Conservation (phyloP, 345 rosid genomes). For the Anacardium occidentale region DNA sequence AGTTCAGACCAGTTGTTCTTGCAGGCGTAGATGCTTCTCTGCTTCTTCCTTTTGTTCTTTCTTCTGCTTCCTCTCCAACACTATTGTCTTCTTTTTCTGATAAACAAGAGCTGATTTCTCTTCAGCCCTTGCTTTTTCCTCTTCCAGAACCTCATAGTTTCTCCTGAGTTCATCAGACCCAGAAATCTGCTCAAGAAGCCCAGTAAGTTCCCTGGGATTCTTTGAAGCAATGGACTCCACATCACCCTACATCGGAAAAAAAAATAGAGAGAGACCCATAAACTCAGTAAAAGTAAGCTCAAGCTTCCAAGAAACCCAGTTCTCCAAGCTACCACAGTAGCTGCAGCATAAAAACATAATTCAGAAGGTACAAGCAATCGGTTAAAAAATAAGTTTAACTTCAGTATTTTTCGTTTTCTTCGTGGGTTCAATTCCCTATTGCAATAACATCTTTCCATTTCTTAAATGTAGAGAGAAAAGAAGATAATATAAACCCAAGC, state of each 20-base stretch:
- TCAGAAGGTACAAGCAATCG: background rate
- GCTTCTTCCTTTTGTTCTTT: conserved; percentile 99
- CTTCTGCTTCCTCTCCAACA: conserved; percentile 89
- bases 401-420: background rate
- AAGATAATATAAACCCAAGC: background rate
- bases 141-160: conserved; percentile 80
- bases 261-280: background rate
- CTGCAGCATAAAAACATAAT: background rate
- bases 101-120: conserved; percentile 75
- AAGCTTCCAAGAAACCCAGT: conserved; percentile 5
- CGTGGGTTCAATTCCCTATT: background rate
- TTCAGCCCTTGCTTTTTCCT: conserved; percentile 75
- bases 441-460: background rate
- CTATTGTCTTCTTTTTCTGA: conserved; percentile 80
- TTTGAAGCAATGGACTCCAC: conserved; percentile 98
- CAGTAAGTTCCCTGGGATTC: conserved; percentile 92
- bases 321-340: background rate
- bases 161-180: conserved; percentile 95
- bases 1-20: conserved; percentile 74
- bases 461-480: background rate
- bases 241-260: conserved; percentile 63
- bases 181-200: conserved; percentile 86
- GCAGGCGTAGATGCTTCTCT: conserved; percentile 83
- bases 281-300: background rate
- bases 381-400: background rate